Conservation (phyloP, 805 yeast species). For the Sporopachydermia lactativora region DNA sequence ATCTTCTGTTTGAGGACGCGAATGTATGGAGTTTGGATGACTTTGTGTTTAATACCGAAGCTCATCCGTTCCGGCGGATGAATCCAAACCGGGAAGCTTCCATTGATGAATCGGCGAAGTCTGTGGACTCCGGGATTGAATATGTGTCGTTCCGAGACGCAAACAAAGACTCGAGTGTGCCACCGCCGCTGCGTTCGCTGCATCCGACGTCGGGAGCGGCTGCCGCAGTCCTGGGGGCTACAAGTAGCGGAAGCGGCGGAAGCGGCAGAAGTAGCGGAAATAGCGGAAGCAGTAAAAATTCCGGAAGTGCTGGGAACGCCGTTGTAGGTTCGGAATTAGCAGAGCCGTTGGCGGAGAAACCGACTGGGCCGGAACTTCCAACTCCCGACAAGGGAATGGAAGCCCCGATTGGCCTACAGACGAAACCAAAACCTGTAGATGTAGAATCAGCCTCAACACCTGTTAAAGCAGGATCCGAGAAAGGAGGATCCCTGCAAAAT, state of each 20-base stretch:
- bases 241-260: background rate
- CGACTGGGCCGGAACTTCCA: background rate
- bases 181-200: background rate
- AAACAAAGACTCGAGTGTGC: background rate
- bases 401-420: too few relatives aligned
- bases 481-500: too few relatives aligned
- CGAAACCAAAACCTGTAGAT: too few relatives aligned
- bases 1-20: slow-evolving; percentile 30
- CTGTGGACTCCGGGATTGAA: too few relatives aligned
- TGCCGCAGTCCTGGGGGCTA: background rate
- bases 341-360: background rate
- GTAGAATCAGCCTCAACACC: too few relatives aligned
- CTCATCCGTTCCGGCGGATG: slow-evolving; percentile 36
- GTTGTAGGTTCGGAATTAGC: background rate
- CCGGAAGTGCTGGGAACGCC: background rate
- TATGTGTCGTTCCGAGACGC: background rate
- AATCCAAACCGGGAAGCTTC: too few relatives aligned
- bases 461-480: background rate
- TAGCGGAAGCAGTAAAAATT: background rate
- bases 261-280: background rate
- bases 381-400: background rate
- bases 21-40: slow-evolving; percentile 33
- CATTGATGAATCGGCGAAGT: too few relatives aligned
- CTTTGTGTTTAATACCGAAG: slow-evolving; percentile 46
- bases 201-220: background rate